Evolutionary conservation across 495 filamentous ascomycete species (phyloP).

Genomic region (Diplogelasinospora grovesii): DNA sequence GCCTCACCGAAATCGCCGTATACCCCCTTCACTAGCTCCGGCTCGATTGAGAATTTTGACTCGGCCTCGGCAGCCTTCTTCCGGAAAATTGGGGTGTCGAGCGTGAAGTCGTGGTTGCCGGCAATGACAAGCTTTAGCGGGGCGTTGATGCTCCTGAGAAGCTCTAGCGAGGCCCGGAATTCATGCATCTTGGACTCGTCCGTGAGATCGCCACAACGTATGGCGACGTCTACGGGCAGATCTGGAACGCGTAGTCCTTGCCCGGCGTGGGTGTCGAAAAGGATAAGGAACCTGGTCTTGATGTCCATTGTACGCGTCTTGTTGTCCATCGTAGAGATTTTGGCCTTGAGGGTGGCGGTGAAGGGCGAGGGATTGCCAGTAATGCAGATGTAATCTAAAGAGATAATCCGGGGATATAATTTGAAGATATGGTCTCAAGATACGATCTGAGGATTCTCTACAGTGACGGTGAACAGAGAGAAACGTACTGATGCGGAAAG

Average conservation of each 20-base stretch:
- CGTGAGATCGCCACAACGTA: constrained; percentile 74
- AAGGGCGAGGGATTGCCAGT: no score
- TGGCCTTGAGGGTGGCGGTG: no score
- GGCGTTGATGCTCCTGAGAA: constrained; percentile 52
- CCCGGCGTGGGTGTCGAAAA: constrained; percentile 55
- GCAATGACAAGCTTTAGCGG: constrained; percentile 73
- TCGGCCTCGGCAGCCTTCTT: constrained; percentile 1
- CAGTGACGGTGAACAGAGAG: no score
- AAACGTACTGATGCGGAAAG: no score
- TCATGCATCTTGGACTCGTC: constrained; percentile 51
- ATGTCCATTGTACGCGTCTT: no score
- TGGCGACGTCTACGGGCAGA: constrained; percentile 46
- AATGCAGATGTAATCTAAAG: no score
- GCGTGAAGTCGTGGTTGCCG: constrained; percentile 72
- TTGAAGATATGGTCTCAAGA: no score
- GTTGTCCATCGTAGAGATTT: no score
- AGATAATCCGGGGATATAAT: no score
- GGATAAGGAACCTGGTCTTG: constrained; percentile 44
- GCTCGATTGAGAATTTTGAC: background rate
- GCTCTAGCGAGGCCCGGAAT: constrained; percentile 43
- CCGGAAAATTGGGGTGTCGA: constrained; percentile 43
- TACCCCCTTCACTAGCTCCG: constrained; percentile 3
- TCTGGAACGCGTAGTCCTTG: constrained; percentile 6
- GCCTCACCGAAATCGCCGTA: constrained; percentile 15
- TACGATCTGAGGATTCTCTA: no score